These are phyloP conservation scores for Verticillium zaregamsianum DNA, from an alignment of 2,329 filamentous ascomycete genomes.

Conservation along the genomic window DNA sequence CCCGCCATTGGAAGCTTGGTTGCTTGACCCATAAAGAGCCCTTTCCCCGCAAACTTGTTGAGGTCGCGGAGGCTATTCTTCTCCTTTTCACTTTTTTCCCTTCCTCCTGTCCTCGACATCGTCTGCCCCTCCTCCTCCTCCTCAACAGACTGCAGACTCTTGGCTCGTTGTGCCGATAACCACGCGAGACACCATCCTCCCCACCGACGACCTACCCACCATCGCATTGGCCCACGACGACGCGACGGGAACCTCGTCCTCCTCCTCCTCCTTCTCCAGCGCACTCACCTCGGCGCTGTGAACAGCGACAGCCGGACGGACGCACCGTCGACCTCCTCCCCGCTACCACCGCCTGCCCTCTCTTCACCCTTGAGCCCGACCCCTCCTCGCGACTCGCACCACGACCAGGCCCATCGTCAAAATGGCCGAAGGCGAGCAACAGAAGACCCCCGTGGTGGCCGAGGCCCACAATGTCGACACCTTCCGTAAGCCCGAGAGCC, in stretches of 20 bases:
- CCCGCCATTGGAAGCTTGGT: not conserved
- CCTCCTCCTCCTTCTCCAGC: not conserved
- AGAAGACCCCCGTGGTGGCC: conserved; percentile 57
- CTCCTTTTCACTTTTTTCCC: not conserved
- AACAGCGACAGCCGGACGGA: conserved; percentile 18
- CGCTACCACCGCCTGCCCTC: conserved; percentile 5
- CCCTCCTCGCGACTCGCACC: not conserved
- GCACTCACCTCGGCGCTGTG: not conserved
- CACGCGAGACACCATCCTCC: not conserved
- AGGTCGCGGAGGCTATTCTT: not conserved
- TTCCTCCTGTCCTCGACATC: not conserved
- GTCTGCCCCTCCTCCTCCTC: not conserved
- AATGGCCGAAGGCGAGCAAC: conserved; percentile 41
- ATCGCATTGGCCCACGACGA: not conserved
- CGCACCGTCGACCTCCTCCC: conserved; percentile 11
- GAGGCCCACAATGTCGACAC: conserved; percentile 77
- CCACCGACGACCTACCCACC: not conserved
- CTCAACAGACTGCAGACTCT: not conserved
- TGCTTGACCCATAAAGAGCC: not conserved
- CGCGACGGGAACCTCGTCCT: not conserved
- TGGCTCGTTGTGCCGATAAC: not conserved
- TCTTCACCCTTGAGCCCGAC: conserved; percentile 9
- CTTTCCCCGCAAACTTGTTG: conserved; percentile 1
- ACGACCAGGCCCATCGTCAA: conserved; percentile 1
- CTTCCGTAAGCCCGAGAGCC: conserved; percentile 48